Conservation (phyloP, 306 rosid species). For the Castanea crenata region DNA sequence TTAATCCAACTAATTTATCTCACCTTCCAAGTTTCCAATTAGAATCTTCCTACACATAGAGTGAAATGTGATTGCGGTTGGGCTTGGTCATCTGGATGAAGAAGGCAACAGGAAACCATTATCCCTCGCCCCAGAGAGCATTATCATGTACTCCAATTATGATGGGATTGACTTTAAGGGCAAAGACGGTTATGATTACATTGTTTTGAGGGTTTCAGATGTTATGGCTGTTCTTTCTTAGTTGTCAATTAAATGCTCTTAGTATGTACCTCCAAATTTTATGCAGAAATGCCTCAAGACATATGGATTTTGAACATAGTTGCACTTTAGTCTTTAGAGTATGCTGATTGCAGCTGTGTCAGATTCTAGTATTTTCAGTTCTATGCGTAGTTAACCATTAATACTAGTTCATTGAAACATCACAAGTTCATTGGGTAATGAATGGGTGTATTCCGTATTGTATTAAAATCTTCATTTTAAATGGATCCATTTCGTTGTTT, state of each 20-base stretch:
- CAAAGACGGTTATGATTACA: constrained; percentile 76
- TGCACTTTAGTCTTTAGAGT: constrained; percentile 12
- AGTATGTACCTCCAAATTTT: constrained; percentile 8
- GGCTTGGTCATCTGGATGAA: constrained; percentile 79
- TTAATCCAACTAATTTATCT: no score
- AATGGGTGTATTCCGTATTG: no score
- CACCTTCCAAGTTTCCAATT: no score
- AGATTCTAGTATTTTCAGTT: no score
- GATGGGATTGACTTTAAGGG: constrained; percentile 94
- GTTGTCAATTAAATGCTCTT: neutral
- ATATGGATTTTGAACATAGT: constrained; percentile 23
- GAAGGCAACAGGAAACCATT: constrained; percentile 71
- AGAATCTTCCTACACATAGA: no score
- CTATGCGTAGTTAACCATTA: no score
- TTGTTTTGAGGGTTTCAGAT: constrained; percentile 70
- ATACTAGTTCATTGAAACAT: no score
- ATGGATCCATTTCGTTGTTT: no score
- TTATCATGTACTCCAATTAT: constrained; percentile 76
- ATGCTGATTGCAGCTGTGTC: neutral
- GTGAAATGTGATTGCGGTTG: constrained; percentile 59
- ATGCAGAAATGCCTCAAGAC: constrained; percentile 13
- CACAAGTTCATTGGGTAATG: no score
- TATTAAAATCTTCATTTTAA: no score
- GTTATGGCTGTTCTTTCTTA: constrained; percentile 65
- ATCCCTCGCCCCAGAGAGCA: constrained; percentile 44